Evolutionary conservation across 192 early-diverging fungal genomes (phyloP).

Genomic region (Coemansia sp.): DNA sequence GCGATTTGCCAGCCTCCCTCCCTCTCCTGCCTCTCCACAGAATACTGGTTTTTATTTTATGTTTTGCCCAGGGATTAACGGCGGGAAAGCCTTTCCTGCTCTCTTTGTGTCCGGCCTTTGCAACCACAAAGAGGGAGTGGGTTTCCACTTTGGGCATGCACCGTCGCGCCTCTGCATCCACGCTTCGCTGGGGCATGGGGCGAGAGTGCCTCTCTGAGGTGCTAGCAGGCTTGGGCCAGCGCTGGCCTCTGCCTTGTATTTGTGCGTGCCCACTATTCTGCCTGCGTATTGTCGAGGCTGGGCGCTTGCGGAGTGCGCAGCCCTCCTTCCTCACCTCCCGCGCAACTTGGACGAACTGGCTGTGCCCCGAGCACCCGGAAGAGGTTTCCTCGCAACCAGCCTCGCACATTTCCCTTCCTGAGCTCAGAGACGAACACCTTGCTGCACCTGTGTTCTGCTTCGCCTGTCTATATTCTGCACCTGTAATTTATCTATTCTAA

Average conservation of each 20-base stretch:
- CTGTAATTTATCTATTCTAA: conserved; percentile 4
- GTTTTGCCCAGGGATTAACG: neutral
- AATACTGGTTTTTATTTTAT: conserved; percentile 2
- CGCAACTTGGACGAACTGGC: too few relatives aligned
- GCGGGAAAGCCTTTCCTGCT: neutral
- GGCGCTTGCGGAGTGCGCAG: too few relatives aligned
- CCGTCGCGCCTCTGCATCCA: conserved; percentile 2
- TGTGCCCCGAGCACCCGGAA: too few relatives aligned
- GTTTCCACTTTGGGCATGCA: conserved; percentile 4
- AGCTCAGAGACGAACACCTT: too few relatives aligned
- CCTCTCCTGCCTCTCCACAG: too few relatives aligned
- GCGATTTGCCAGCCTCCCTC: neutral
- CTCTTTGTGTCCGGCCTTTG: neutral
- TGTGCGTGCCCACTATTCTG: conserved; percentile 4
- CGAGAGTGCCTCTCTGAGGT: too few relatives aligned
- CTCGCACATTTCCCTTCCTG: too few relatives aligned
- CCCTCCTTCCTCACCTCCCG: too few relatives aligned
- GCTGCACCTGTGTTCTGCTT: conserved; percentile 1
- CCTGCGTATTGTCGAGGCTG: neutral
- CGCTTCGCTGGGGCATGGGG: neutral
- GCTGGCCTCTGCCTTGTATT: too few relatives aligned
- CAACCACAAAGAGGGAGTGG: neutral
- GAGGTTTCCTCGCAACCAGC: too few relatives aligned
- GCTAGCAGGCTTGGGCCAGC: too few relatives aligned
- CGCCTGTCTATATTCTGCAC: neutral